Evolutionary conservation across 345 rosid species (phyloP).

Genomic region (Sonneratia caseolaris): DNA sequence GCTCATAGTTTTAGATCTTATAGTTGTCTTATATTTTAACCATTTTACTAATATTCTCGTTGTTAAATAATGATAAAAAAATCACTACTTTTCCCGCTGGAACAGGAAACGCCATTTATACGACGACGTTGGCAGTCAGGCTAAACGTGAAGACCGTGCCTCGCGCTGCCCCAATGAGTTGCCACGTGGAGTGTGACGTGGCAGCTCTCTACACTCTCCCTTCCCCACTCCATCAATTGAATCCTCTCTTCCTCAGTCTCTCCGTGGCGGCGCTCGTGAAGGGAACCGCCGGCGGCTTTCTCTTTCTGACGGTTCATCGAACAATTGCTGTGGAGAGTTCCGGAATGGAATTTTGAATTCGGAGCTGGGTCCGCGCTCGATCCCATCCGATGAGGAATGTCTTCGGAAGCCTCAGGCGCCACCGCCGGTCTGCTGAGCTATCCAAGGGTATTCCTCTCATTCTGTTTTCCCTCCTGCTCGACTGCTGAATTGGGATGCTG

Average conservation of each 20-base stretch:
- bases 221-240: not conserved
- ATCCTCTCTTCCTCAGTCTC: not conserved
- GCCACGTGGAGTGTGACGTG: constrained; percentile 23
- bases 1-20: too few relatives aligned
- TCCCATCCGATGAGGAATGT: constrained; percentile 56
- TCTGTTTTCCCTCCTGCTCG: not conserved
- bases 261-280: not conserved
- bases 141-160: not conserved
- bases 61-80: too few relatives aligned
- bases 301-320: constrained; percentile 31
- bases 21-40: too few relatives aligned
- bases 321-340: constrained; percentile 18
- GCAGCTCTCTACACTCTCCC: constrained; percentile 3
- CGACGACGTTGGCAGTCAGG: too few relatives aligned
- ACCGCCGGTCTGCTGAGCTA: constrained; percentile 32
- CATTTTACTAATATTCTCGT: too few relatives aligned
- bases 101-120: too few relatives aligned
- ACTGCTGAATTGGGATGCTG: not conserved
- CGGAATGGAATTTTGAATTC: constrained; percentile 7
- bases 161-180: not conserved
- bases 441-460: constrained; percentile 21
- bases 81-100: too few relatives aligned
- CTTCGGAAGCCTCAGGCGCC: constrained; percentile 37
- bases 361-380: constrained; percentile 5
- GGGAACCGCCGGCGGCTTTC: not conserved